Percentiles rank a stretch among this genome's conserved stretches.
Conservation (phyloP, 768 basidiomycete species). For the Cystofilobasidium macerans region DNA sequence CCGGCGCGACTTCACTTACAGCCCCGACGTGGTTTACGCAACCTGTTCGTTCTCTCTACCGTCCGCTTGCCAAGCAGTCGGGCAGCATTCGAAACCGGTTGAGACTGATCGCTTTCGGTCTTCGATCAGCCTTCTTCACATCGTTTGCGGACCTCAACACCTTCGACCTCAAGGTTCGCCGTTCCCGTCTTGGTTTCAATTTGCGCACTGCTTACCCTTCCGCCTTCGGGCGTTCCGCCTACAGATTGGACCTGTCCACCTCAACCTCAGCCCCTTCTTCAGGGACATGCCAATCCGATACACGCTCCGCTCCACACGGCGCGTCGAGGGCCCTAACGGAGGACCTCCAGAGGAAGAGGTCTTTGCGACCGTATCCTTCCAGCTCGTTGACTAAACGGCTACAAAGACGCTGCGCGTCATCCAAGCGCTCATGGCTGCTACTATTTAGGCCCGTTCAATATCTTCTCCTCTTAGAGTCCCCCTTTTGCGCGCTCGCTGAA, state of each 20-base stretch:
- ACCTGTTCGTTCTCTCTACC: constrained; percentile 11
- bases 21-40: constrained; percentile 28
- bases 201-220: too few species aligned
- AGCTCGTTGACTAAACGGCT: constrained; percentile 41
- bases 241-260: constrained; percentile 27
- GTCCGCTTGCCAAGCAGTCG: too few species aligned
- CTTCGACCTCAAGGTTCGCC: constrained; percentile 2
- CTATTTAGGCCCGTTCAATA: too few species aligned
- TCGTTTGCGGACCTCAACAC: constrained; percentile 24
- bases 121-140: constrained; percentile 21
- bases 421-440: too few species aligned
- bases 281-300: constrained; percentile 31
- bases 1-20: constrained; percentile 28
- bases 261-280: constrained; percentile 28
- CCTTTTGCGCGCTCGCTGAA: too few species aligned
- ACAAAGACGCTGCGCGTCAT: neutral
- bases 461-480: too few species aligned
- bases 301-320: constrained; percentile 30
- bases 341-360: constrained; percentile 29
- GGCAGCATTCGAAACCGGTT: too few species aligned
- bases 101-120: too few species aligned
- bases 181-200: constrained; percentile 20
- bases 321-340: neutral
- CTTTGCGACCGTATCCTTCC: constrained; percentile 31
- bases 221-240: too few species aligned